Evolutionary conservation across 768 basidiomycete genomes (phyloP), one percentile per base, ranked within the genome.

Genomic region (Mycena pura): DNA sequence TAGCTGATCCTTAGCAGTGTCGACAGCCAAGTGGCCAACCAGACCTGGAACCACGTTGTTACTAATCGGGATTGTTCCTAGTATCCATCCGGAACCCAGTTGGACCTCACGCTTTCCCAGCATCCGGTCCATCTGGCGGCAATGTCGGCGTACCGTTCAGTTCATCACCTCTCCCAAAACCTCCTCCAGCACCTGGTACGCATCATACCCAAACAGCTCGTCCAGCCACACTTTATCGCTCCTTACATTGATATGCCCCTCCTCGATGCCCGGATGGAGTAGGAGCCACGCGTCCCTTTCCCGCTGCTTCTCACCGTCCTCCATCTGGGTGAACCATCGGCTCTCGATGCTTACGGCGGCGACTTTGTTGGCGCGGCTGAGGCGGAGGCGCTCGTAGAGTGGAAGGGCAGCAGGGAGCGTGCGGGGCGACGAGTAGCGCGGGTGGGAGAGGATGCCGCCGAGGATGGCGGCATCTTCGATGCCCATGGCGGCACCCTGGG

Each of bases 401-500:
- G 50, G 22, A 36, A 60, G 49, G 6, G 58, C 50, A 21, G 44
- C 50, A 8, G 34, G 14, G 34, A 60, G 58, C 34, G 43, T 40
- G 25, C 50, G 15, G 1, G 57, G 50, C 22, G 51, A 27, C 22
- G 50, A 60, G 41, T 60, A 60, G 46, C 43, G 51, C 25, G 57
- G 51, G 39, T 60, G 47, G 1, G 48, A 38, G 46, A 65, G 53
- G 22, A 58, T 43, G 32, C 55, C 63, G 36, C 48, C 60, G 31
- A 58, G 49, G 43, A 65, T 57, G 11, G 57, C 60, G 7, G 63
- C 63, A 45, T 62, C 71, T 57, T 73, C 72, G 54, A 70, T 67
- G 17, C 66, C 60, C 51, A 72, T 70, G 27, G 68, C 71, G n/a
- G 71, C 71, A 11, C 71, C 69, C 36, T 69, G 66, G 15, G 66